These are phyloP conservation scores for Paecilomyces formosus DNA, from an alignment of 2,329 filamentous ascomycete species.

Conservation along the genomic window DNA sequence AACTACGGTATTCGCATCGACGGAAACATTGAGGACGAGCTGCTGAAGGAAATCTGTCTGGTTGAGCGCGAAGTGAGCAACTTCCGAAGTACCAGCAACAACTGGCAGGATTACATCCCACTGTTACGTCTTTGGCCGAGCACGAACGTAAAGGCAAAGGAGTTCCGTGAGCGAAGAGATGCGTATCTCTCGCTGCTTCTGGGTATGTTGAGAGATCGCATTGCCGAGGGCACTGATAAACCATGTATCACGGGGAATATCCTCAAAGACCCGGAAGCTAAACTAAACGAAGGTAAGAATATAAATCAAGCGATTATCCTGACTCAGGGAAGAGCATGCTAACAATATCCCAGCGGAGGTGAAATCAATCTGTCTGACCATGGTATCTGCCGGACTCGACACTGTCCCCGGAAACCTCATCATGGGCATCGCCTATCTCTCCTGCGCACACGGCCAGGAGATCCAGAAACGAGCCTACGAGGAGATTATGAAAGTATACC, in stretches of 20 bases:
- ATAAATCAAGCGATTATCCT: not conserved
- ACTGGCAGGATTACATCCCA: constrained; percentile 81
- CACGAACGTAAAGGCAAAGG: constrained; percentile 54
- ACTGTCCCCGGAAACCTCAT: constrained; percentile 74
- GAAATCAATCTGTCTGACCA: constrained; percentile 73
- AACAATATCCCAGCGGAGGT: constrained; percentile 55
- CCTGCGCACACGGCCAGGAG: constrained; percentile 58
- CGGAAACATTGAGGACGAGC: constrained; percentile 58
- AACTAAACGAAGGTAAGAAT: constrained; percentile 55
- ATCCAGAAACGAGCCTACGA: constrained; percentile 63
- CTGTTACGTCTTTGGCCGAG: constrained; percentile 58
- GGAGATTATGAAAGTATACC: constrained; percentile 65
- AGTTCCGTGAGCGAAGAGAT: constrained; percentile 62
- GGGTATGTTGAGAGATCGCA: constrained; percentile 52
- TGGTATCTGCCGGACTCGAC: constrained; percentile 74
- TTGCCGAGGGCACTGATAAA: constrained; percentile 56
- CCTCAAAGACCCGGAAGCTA: constrained; percentile 61
- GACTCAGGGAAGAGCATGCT: constrained; percentile 30
- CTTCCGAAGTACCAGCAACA: constrained; percentile 71
- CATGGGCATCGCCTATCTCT: constrained; percentile 70
- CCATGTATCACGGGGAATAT: constrained; percentile 65
- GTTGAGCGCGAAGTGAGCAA: constrained; percentile 71
- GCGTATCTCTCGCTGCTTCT: constrained; percentile 56
- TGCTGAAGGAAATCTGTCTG: constrained; percentile 65
- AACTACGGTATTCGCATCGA: constrained; percentile 74